Percentiles rank a stretch among this genome's conserved stretches.
These are phyloP conservation scores for Neofusicoccum kwambonambiense DNA, from an alignment of 2,329 filamentous ascomycete species.

Conservation along the genomic window DNA sequence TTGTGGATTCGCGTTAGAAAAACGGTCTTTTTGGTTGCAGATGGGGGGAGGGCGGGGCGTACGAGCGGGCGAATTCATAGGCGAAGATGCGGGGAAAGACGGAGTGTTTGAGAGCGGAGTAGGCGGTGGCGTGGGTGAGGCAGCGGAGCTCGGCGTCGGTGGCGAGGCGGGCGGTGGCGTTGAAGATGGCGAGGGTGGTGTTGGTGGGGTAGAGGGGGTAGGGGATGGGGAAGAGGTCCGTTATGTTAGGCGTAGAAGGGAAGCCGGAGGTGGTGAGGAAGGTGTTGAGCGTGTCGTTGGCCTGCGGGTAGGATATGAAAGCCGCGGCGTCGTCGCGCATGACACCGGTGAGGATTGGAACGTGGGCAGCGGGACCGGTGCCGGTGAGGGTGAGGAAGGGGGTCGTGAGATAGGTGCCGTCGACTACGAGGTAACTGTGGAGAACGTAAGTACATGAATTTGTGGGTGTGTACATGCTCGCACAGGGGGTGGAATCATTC, in stretches of 20 bases:
- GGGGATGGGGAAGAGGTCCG: slow-evolving; percentile 24
- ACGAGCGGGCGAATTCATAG: slow-evolving; percentile 35
- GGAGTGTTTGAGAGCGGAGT: slow-evolving; percentile 24
- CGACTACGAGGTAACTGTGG: slow-evolving; percentile 32
- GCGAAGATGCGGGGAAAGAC: slow-evolving; percentile 28
- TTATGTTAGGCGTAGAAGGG: slow-evolving; percentile 17
- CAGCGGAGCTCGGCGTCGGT: slow-evolving; percentile 35
- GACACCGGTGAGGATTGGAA: slow-evolving; percentile 28
- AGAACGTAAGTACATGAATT: not conserved
- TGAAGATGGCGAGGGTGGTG: slow-evolving; percentile 34
- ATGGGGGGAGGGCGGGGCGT: not conserved
- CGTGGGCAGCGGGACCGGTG: slow-evolving; percentile 19
- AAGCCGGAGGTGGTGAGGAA: slow-evolving; percentile 24
- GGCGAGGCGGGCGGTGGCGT: slow-evolving; percentile 30
- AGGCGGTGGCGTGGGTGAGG: slow-evolving; percentile 30
- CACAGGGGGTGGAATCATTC: no score
- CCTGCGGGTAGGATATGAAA: slow-evolving; percentile 30
- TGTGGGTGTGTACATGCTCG: no score
- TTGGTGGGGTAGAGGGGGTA: slow-evolving; percentile 25
- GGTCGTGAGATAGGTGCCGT: slow-evolving; percentile 31
- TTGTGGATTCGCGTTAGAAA: no score
- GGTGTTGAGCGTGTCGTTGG: slow-evolving; percentile 23
- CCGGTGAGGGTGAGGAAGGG: slow-evolving; percentile 25
- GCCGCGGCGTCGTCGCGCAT: slow-evolving; percentile 34
- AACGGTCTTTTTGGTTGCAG: no score